Conservation (phyloP, 768 basidiomycete species). For the Serendipita sp. region DNA sequence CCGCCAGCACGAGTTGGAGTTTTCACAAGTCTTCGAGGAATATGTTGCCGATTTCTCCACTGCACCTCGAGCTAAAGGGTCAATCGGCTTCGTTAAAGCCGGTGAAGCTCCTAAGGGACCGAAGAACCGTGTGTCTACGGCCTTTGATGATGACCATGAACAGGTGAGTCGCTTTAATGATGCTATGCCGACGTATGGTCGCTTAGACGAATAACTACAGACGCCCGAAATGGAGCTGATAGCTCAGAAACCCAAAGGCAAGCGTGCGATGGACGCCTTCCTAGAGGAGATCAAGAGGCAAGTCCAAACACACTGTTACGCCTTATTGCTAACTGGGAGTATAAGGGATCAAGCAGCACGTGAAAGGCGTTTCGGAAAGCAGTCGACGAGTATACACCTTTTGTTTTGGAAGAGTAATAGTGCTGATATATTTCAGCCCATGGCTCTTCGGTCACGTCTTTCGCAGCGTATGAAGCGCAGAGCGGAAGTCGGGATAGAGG, state of each 20-base stretch:
- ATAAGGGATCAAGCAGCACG: conserved; percentile 80
- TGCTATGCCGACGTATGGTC: not conserved
- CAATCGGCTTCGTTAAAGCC: not conserved
- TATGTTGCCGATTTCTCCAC: conserved; percentile 14
- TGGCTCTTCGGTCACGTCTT: conserved; percentile 70
- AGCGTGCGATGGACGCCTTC: conserved; percentile 90
- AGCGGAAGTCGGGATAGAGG: conserved; percentile 81
- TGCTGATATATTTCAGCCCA: conserved; percentile 25
- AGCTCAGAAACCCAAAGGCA: conserved; percentile 70
- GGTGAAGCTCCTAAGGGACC: not conserved
- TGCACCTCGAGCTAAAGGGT: conserved; percentile 16
- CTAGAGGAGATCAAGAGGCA: conserved; percentile 92
- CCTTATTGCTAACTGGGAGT: conserved; percentile 8
- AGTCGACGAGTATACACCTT: conserved; percentile 14
- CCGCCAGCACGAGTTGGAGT: conserved; percentile 22
- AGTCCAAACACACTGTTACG: conserved; percentile 8
- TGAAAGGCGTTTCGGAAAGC: conserved; percentile 66
- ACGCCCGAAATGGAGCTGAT: conserved; percentile 13
- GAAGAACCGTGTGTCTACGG: not conserved
- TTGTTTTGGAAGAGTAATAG: not conserved
- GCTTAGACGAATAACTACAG: not conserved
- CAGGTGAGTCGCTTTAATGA: not conserved
- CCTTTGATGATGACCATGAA: not conserved
- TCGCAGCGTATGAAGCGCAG: conserved; percentile 87
- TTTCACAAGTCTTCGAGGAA: conserved; percentile 34